Base-by-base conservation (phyloP, 2,329 filamentous ascomycete species). In the Lasiodiplodia sp. region DNA sequence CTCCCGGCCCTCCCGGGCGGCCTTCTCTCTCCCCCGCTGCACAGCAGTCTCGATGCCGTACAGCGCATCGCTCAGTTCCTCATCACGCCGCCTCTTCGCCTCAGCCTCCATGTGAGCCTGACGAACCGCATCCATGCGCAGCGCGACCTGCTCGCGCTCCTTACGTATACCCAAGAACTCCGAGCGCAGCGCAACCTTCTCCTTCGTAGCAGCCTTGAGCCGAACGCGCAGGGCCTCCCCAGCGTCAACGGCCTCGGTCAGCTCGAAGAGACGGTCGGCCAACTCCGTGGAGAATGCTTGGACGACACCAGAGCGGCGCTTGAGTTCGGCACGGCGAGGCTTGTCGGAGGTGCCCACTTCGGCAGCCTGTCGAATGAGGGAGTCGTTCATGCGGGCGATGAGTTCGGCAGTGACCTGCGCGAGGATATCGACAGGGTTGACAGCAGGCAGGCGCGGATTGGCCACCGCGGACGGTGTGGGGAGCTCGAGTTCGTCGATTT, bases 341-440 rank as follows among this genome's bases (percentile, higher is more conserved):
- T 78, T 71, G 57, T 81, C 81, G 6, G 69, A 66, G 23, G 82
- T 77, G 60, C 60, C 74, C 28, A 81, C 81, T 12, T 75, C 78
- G 47, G 75, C 73, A n/a, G 76, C 63, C 52, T 75, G 75, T 47
- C 80, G 78, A 18, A 79, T 76, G 49, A 86, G 79, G 8, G 79
- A 80, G 5, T 76, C 75, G 12, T 85, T 74, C 3, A 81, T 82
- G 69, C 82, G 79, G 62, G 84, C 80, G 21, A 86, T 78, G 1
- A 82, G 83, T 69, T 86, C 84, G 68, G 82, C 81, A 66, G 85
- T 83, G 65, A 84, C 76, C 76, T 86, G 79, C 71, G 82, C 74
- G 25, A 86, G 80, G 2, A 86, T 85, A 68, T 87, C 85, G 49
- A 84, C 84, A 1, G 81, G 80, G 66, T 86, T 87, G 68, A 86